Percentiles rank a stretch among this genome's conserved stretches.
These are phyloP conservation scores for Ophiosphaerella korrae DNA, from an alignment of 2,329 filamentous ascomycete species.

Conservation along the genomic window DNA sequence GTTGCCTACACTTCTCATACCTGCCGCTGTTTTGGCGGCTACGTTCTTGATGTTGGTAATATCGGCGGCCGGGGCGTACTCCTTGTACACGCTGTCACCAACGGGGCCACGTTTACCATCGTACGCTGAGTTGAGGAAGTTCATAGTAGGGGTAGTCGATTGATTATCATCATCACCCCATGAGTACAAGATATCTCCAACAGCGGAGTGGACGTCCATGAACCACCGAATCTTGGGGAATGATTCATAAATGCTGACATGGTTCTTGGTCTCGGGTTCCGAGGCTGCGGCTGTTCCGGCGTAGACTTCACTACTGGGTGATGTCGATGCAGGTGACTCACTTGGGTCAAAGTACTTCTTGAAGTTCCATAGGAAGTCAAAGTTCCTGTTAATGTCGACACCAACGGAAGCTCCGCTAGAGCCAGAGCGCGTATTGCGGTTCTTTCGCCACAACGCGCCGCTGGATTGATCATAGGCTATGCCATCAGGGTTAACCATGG, in stretches of 20 bases:
- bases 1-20: conserved; percentile 47
- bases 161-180: conserved; percentile 65
- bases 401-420: conserved; percentile 32
- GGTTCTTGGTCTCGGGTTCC: conserved; percentile 62
- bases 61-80: conserved; percentile 48
- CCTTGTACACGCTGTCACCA: conserved; percentile 58
- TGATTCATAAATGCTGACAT: conserved; percentile 59
- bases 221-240: conserved; percentile 61
- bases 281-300: conserved; percentile 59
- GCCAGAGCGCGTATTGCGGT: conserved; percentile 49
- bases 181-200: conserved; percentile 59
- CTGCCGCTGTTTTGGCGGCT: conserved; percentile 39
- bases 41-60: conserved; percentile 41
- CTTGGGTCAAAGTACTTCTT: conserved; percentile 51
- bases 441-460: conserved; percentile 45
- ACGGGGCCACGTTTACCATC: conserved; percentile 58
- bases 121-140: conserved; percentile 59
- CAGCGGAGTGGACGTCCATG: conserved; percentile 63
- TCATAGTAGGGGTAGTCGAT: conserved; percentile 52
- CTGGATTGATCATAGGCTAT: conserved; percentile 42
- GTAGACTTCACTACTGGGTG: conserved; percentile 55
- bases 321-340: conserved; percentile 49
- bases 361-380: conserved; percentile 64
- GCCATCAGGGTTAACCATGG: conserved; percentile 44
- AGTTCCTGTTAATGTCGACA: conserved; percentile 47